These are phyloP conservation scores for Sporothrix protearum DNA, from an alignment of 2,329 filamentous ascomycete species.

Conservation along the genomic window DNA sequence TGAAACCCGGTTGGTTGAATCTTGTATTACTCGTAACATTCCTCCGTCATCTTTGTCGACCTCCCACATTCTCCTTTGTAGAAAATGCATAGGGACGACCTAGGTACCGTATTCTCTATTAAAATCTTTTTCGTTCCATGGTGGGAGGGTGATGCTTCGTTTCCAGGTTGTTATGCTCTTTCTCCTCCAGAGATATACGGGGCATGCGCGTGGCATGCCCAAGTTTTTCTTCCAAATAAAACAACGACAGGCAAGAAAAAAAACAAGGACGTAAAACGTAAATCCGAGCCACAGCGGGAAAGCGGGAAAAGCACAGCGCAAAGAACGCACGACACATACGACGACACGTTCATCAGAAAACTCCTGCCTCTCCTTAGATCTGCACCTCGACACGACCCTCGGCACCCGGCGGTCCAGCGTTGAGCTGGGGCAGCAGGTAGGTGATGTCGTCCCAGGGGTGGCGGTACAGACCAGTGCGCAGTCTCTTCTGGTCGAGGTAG, in stretches of 20 bases:
- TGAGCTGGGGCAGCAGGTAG: slow-evolving; percentile 81
- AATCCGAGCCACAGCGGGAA: neutral
- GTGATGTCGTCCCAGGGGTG: slow-evolving; percentile 99
- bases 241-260: slow-evolving; percentile 13
- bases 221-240: neutral
- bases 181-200: neutral
- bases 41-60: neutral
- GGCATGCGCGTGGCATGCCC: no score
- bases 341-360: no score
- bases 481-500: slow-evolving; percentile 99
- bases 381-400: slow-evolving; percentile 90
- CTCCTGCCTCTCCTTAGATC: slow-evolving; percentile 48
- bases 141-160: neutral
- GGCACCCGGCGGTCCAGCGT: slow-evolving; percentile 65
- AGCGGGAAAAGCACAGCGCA: neutral
- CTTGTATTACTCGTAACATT: slow-evolving; percentile 20
- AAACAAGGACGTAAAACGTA: slow-evolving; percentile 11
- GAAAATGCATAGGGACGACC: neutral
- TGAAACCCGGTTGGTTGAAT: neutral
- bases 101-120: slow-evolving; percentile 8
- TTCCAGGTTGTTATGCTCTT: neutral
- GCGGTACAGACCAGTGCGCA: slow-evolving; percentile 96
- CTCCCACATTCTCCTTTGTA: neutral
- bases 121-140: neutral
- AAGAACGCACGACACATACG: neutral